phyloP scores from a whole-genome alignment of 345 rosid genomes.

The Populus simonii region DNA sequence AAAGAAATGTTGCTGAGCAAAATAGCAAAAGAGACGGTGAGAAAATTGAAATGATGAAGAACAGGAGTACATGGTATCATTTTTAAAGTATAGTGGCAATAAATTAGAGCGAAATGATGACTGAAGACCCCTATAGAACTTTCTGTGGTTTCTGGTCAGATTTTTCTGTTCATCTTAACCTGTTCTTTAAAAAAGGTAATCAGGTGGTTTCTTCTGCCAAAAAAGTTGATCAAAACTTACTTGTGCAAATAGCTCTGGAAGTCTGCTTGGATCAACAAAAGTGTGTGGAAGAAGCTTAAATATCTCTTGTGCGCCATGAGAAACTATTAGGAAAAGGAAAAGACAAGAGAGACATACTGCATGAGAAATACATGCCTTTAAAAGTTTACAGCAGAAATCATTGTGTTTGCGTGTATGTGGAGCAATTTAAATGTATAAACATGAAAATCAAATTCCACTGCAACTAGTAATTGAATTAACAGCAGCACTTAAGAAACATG shows the following conservation, averaged over 20 bases:
- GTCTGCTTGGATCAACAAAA: conserved; percentile 69
- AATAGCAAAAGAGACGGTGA: background rate
- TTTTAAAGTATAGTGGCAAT: background rate
- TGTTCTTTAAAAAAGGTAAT: background rate
- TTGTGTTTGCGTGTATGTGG: background rate
- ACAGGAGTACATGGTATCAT: background rate
- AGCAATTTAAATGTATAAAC: background rate
- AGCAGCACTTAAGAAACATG: background rate
- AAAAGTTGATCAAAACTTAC: conserved; percentile 32
- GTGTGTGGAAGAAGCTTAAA: conserved; percentile 94
- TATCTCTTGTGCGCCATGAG: conserved; percentile 86
- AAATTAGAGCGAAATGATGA: background rate
- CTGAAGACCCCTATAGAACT: background rate
- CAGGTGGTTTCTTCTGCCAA: background rate
- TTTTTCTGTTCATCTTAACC: background rate
- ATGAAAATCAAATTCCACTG: background rate
- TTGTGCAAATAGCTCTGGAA: conserved; percentile 62
- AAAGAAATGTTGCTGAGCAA: background rate
- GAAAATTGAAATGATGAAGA: background rate
- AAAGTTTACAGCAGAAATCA: background rate
- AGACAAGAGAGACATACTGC: background rate
- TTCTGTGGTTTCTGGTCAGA: background rate
- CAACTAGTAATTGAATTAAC: background rate
- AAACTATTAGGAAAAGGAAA: conserved; percentile 40
- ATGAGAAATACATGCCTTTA: background rate